Conservation (phyloP, 345 rosid genomes). For the Garcia nutans region DNA sequence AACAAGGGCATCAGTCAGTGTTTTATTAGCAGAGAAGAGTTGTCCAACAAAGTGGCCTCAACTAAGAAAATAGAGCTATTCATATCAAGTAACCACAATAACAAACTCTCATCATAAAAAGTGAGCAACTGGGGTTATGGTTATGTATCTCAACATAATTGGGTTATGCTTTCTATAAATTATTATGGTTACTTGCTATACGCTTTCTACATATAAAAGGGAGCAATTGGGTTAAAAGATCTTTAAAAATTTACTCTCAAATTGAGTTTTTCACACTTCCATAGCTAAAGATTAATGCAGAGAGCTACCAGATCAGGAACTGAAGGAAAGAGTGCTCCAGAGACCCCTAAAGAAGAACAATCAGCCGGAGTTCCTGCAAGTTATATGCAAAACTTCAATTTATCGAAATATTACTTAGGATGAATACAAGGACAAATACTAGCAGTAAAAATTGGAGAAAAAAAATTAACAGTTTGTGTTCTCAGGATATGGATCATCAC, state of each 20-base stretch:
- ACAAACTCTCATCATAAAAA: too few relatives aligned
- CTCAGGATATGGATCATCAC: background rate
- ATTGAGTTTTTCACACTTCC: constrained; percentile 1
- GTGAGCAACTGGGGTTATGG: too few relatives aligned
- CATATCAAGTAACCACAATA: too few relatives aligned
- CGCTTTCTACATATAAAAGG: background rate
- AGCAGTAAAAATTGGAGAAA: background rate
- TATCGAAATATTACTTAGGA: background rate
- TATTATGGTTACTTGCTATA: too few relatives aligned
- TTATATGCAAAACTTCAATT: background rate
- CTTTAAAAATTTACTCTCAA: background rate
- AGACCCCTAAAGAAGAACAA: constrained; percentile 76
- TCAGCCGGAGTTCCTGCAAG: constrained; percentile 91
- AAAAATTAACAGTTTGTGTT: background rate
- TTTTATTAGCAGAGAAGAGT: too few relatives aligned
- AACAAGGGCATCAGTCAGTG: background rate
- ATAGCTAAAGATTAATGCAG: constrained; percentile 7
- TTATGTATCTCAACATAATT: too few relatives aligned
- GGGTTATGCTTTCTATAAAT: too few relatives aligned
- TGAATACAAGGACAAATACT: background rate
- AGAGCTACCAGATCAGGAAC: constrained; percentile 75
- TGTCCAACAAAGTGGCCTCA: background rate
- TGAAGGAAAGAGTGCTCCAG: constrained; percentile 62
- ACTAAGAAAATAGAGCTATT: background rate
- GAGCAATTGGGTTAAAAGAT: background rate